Conservation (phyloP, 495 filamentous ascomycete species). For the Neurospora sp. region DNA sequence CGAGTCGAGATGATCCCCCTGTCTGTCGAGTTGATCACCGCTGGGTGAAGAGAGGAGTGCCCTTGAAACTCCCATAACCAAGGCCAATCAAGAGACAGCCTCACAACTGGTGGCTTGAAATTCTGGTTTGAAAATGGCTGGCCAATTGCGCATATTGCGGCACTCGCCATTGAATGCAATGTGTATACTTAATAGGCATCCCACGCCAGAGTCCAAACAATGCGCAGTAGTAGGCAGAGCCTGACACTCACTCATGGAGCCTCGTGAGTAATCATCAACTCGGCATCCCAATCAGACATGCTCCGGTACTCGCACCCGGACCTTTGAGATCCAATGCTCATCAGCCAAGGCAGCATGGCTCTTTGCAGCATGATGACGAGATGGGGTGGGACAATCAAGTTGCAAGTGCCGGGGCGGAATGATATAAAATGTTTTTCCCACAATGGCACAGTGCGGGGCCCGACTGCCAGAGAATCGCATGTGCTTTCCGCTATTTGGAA, state of each 20-base stretch:
- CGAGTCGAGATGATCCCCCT: not conserved
- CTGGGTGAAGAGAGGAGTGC: not conserved
- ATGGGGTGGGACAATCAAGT: not conserved
- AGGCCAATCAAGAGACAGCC: not conserved
- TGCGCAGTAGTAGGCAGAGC: not conserved
- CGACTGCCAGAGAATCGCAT: not conserved
- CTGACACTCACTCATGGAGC: not conserved
- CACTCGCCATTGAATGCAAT: not conserved
- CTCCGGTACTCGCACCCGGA: not conserved
- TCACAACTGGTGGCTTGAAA: not conserved
- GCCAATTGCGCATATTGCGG: not conserved
- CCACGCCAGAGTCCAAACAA: not conserved
- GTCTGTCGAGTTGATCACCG: not conserved
- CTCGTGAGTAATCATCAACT: not conserved
- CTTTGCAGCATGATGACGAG: not conserved
- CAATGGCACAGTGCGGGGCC: not conserved
- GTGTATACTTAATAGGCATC: not conserved
- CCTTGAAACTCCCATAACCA: not conserved
- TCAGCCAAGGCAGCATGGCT: not conserved
- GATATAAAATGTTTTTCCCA: not conserved
- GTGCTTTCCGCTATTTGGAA: not conserved
- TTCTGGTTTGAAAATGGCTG: not conserved
- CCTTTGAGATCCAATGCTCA: not conserved
- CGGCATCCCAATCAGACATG: not conserved
- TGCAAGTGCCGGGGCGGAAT: not conserved